These are phyloP conservation scores for Corylus heterophylla DNA, from an alignment of 306 rosid species.

Conservation along the genomic window DNA sequence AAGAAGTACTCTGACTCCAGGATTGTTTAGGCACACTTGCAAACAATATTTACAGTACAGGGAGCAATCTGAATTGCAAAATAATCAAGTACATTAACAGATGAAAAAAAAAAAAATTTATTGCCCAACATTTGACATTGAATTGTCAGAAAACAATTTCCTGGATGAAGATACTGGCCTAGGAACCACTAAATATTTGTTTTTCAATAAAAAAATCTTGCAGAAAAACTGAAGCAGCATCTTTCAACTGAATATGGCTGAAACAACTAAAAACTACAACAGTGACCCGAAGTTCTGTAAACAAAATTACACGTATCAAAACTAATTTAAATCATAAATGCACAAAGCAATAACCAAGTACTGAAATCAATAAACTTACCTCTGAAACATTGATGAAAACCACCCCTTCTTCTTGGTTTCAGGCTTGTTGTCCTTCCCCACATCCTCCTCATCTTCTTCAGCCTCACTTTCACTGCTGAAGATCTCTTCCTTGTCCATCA, in stretches of 20 bases:
- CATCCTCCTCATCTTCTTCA: conserved; percentile 77
- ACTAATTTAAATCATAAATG: conserved; percentile 21
- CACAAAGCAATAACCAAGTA: conserved; percentile 1
- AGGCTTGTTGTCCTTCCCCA: conserved; percentile 59
- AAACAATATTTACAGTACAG: not conserved
- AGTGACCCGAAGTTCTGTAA: not conserved
- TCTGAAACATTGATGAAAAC: conserved; percentile 97
- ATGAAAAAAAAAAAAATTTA: not conserved
- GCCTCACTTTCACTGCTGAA: conserved; percentile 87
- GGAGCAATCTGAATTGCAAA: not conserved
- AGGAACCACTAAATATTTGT: not conserved
- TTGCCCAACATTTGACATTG: not conserved
- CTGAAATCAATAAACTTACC: conserved; percentile 46
- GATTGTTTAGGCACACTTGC: not conserved
- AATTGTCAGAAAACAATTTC: not conserved
- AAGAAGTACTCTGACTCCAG: not conserved
- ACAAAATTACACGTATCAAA: not conserved
- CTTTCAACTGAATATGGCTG: not conserved
- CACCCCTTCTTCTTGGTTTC: conserved; percentile 91
- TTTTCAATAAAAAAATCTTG: not conserved
- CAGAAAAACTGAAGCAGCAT: not conserved
- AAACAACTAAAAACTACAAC: not conserved
- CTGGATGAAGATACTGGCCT: not conserved
- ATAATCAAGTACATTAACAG: not conserved
- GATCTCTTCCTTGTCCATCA: conserved; percentile 96